Percentiles rank a stretch among this genome's conserved stretches.
phyloP scores from a whole-genome alignment of 202 grass and related monocot genomes.

The Panicum hallii region DNA sequence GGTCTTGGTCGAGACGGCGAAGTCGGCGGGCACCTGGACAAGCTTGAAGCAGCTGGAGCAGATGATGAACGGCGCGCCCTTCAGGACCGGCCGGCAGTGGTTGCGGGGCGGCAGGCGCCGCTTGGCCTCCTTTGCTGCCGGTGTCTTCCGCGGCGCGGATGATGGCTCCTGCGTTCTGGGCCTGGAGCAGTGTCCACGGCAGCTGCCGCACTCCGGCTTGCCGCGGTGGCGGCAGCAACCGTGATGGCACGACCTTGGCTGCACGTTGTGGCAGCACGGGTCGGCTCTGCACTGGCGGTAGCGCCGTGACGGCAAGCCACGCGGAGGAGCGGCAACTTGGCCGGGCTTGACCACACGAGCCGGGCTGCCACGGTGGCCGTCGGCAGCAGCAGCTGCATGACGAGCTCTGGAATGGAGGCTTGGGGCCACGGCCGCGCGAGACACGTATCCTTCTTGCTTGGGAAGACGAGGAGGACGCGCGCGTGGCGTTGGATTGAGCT shows the following conservation, averaged over 20 bases:
- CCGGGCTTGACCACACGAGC: constrained; percentile 2
- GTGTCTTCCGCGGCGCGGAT: background rate
- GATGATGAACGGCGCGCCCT: constrained; percentile 89
- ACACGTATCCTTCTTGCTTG: background rate
- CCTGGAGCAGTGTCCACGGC: constrained; percentile 45
- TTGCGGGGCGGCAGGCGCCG: constrained; percentile 45
- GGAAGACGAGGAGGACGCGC: constrained; percentile 48
- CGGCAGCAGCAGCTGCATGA: background rate
- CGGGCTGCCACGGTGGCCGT: background rate
- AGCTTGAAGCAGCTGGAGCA: constrained; percentile 80
- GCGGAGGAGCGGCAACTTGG: background rate
- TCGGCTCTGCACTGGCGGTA: constrained; percentile 53
- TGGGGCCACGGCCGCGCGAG: background rate
- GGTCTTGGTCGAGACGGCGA: constrained; percentile 55
- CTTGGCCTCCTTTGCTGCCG: constrained; percentile 28
- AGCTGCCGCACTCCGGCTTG: constrained; percentile 51
- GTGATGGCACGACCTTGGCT: constrained; percentile 21
- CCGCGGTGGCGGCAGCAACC: constrained; percentile 35
- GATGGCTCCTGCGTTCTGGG: constrained; percentile 12
- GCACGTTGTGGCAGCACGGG: background rate
- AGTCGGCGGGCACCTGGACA: constrained; percentile 74
- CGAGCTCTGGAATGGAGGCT: constrained; percentile 17
- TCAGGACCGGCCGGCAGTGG: constrained; percentile 76
- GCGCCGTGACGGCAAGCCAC: constrained; percentile 53
- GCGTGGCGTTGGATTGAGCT: constrained; percentile 16